Conservation (phyloP, 352 stramenopile species). For the Phytopythium mirpurense region DNA sequence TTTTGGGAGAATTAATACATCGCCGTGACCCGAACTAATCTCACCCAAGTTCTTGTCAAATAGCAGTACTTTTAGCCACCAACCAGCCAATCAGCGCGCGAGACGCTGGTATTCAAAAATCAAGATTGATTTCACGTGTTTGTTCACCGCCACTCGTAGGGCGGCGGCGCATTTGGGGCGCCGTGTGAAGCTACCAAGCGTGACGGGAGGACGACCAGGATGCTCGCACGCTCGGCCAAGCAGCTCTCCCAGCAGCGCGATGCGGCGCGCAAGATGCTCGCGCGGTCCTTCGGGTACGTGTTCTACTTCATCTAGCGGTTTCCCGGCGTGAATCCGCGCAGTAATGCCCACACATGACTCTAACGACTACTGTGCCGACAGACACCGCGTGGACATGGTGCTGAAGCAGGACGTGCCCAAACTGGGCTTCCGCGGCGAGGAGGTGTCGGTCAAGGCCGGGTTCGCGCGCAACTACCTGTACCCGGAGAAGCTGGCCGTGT, state of each 20-base stretch:
- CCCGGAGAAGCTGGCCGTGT: conserved; percentile 91
- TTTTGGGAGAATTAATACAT: too few relatives aligned
- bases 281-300: conserved; percentile 65
- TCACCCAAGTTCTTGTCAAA: too few relatives aligned
- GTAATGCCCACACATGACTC: not conserved
- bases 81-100: too few relatives aligned
- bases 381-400: conserved; percentile 82
- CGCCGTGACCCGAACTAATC: too few relatives aligned
- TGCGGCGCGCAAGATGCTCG: conserved; percentile 36
- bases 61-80: too few relatives aligned
- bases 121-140: too few relatives aligned
- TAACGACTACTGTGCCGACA: conserved; percentile 10
- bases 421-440: conserved; percentile 86
- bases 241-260: conserved; percentile 23
- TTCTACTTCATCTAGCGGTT: not conserved
- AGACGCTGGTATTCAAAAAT: too few relatives aligned
- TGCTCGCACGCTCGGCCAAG: conserved; percentile 29
- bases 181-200: not conserved
- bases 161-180: too few relatives aligned
- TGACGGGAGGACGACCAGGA: conserved; percentile 11
- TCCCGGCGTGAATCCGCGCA: not conserved
- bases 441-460: conserved; percentile 90
- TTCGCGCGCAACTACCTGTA: conserved; percentile 94
- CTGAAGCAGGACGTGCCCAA: conserved; percentile 82
- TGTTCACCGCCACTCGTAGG: too few relatives aligned